These are phyloP conservation scores for Pythium brachiatum DNA, from an alignment of 352 stramenopile species.

Conservation along the genomic window DNA sequence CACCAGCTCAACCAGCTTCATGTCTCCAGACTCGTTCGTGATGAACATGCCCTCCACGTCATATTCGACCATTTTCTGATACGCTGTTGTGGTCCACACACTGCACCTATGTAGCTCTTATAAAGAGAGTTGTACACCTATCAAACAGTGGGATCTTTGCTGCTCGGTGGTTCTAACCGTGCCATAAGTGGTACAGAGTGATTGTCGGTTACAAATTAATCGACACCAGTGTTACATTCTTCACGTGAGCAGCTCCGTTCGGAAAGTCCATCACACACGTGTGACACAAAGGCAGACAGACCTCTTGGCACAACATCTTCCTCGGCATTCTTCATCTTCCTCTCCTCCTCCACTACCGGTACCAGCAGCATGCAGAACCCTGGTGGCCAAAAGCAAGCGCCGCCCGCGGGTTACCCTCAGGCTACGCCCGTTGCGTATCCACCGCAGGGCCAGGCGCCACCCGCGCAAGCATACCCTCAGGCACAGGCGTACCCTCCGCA, in stretches of 20 bases:
- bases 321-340: conserved; percentile 1
- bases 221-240: not conserved
- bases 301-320: not conserved
- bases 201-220: conserved; percentile 1
- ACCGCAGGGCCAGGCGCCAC: conserved; percentile 1
- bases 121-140: not conserved
- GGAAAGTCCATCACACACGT: not conserved
- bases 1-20: too few species aligned
- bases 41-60: too few species aligned
- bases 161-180: not conserved
- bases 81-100: not conserved
- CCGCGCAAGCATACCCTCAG: conserved; percentile 14
- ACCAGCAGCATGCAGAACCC: conserved; percentile 5
- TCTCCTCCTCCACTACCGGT: not conserved
- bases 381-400: conserved; percentile 10
- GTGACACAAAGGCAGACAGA: not conserved
- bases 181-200: not conserved
- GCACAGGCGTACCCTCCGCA: conserved; percentile 9
- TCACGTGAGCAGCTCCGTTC: not conserved
- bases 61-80: too few species aligned
- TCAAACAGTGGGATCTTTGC: not conserved
- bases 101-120: not conserved
- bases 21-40: too few species aligned
- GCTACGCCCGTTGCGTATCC: conserved; percentile 5
- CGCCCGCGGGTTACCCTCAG: conserved; percentile 3